Evolutionary conservation across 2,329 filamentous ascomycete genomes (phyloP).

Genomic region (Lasiodiplodia theobromae): DNA sequence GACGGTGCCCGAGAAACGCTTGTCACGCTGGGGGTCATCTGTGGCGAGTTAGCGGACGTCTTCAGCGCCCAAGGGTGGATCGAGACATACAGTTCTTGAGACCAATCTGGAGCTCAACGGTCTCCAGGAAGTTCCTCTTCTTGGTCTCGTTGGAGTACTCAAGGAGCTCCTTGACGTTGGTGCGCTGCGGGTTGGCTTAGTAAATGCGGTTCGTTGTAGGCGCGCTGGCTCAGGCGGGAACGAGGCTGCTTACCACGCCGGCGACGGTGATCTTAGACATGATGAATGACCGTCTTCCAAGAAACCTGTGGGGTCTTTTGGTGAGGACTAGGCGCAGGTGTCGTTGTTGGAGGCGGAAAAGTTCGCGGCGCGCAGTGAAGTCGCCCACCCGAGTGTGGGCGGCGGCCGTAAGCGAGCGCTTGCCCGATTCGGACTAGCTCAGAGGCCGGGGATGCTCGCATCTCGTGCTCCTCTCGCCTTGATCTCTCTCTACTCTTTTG

Average conservation of each 20-base stretch:
- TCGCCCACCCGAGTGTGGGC: slow-evolving; percentile 21
- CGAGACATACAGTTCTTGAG: slow-evolving; percentile 51
- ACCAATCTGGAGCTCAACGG: slow-evolving; percentile 72
- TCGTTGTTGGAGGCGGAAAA: slow-evolving; percentile 27
- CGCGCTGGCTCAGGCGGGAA: slow-evolving; percentile 2
- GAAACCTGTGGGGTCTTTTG: slow-evolving; percentile 39
- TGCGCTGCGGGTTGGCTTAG: slow-evolving; percentile 76
- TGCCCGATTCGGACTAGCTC: not conserved
- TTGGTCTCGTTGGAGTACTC: slow-evolving; percentile 88
- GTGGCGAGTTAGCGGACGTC: not conserved
- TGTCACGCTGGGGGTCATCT: slow-evolving; percentile 92
- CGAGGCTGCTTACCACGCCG: slow-evolving; percentile 25
- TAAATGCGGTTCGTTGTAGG: slow-evolving; percentile 23
- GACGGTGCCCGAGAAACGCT: slow-evolving; percentile 99
- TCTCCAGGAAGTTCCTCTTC: slow-evolving; percentile 98
- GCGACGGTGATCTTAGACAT: slow-evolving; percentile 88
- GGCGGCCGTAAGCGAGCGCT: slow-evolving; percentile 25
- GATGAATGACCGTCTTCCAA: slow-evolving; percentile 58
- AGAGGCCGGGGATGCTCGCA: not conserved
- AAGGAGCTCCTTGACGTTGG: slow-evolving; percentile 91
- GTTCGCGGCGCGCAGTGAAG: slow-evolving; percentile 16
- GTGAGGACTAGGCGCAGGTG: slow-evolving; percentile 29
- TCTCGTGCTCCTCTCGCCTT: not conserved
- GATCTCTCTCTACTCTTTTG: not conserved
- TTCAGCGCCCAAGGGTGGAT: not conserved